Evolutionary conservation across 2,329 filamentous ascomycete species (phyloP).

Genomic region (Chaetomiaceae sp.): DNA sequence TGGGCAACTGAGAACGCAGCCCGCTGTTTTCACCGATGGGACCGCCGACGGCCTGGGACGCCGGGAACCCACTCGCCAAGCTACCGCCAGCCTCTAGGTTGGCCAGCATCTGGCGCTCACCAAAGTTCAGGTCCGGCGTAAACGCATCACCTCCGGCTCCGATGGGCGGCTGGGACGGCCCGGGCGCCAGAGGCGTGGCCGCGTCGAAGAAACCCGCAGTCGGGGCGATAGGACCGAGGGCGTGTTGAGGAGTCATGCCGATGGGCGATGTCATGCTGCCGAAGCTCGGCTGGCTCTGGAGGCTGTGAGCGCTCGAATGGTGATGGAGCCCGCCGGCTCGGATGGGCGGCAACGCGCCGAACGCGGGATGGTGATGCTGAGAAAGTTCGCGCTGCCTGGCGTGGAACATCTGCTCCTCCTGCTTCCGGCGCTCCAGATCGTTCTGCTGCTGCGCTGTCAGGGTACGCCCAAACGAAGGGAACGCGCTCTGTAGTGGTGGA

Average conservation of each 20-base stretch:
- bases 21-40: constrained; percentile 31
- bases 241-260: constrained; percentile 47
- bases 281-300: constrained; percentile 95
- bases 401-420: constrained; percentile 96
- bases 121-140: constrained; percentile 59
- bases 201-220: constrained; percentile 65
- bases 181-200: constrained; percentile 37
- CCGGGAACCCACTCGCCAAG: constrained; percentile 28
- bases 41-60: constrained; percentile 35
- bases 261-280: constrained; percentile 89
- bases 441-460: constrained; percentile 97
- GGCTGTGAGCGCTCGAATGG: constrained; percentile 88
- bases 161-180: constrained; percentile 36
- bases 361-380: constrained; percentile 62
- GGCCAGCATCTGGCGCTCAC: constrained; percentile 49
- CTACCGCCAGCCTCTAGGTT: constrained; percentile 32
- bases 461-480: constrained; percentile 94
- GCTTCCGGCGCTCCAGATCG: constrained; percentile 89
- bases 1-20: constrained; percentile 43
- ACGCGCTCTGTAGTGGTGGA: constrained; percentile 86
- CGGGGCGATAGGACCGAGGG: constrained; percentile 53
- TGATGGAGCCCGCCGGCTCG: constrained; percentile 64
- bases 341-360: constrained; percentile 62
- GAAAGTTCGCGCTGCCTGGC: constrained; percentile 92
- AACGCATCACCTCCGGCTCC: constrained; percentile 47